phyloP scores from a whole-genome alignment of 2,329 filamentous ascomycete species.

The Geosmithia flava region DNA sequence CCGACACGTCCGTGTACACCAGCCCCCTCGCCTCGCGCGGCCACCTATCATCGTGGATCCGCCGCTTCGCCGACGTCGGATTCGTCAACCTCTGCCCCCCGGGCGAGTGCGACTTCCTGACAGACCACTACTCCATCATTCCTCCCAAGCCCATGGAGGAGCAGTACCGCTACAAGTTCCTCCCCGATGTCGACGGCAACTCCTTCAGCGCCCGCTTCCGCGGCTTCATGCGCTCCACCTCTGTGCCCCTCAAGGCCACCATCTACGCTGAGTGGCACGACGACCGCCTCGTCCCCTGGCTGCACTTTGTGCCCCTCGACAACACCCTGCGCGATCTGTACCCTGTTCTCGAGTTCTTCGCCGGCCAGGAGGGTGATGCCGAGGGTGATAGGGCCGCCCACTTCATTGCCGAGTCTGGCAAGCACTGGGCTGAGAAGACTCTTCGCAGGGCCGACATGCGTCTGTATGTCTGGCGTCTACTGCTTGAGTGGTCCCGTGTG shows the following conservation, averaged over 20 bases:
- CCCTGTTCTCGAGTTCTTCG: constrained; percentile 51
- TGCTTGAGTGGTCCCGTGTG: constrained; percentile 44
- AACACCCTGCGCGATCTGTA: constrained; percentile 57
- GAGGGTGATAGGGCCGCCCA: constrained; percentile 42
- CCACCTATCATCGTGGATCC: constrained; percentile 27
- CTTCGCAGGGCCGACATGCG: constrained; percentile 54
- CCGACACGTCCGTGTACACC: constrained; percentile 27
- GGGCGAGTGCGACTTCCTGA: constrained; percentile 24
- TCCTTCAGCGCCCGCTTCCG: constrained; percentile 51
- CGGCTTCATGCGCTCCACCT: constrained; percentile 50
- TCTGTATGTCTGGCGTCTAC: constrained; percentile 50
- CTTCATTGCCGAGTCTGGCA: constrained; percentile 45
- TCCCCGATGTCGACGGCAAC: constrained; percentile 62
- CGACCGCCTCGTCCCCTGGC: constrained; percentile 54
- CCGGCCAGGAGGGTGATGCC: constrained; percentile 27
- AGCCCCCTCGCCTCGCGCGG: constrained; percentile 19
- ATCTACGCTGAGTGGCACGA: constrained; percentile 69
- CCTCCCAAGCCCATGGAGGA: constrained; percentile 26
- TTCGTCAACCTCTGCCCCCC: constrained; percentile 28
- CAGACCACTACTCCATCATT: constrained; percentile 19
- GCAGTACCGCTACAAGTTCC: constrained; percentile 48
- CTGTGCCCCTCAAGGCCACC: constrained; percentile 57
- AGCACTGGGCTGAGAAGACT: constrained; percentile 48
- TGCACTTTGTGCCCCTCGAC: constrained; percentile 62
- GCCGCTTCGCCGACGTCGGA: constrained; percentile 25